Conservation (phyloP, 805 yeast species). For the Lipomyces orientalis region DNA sequence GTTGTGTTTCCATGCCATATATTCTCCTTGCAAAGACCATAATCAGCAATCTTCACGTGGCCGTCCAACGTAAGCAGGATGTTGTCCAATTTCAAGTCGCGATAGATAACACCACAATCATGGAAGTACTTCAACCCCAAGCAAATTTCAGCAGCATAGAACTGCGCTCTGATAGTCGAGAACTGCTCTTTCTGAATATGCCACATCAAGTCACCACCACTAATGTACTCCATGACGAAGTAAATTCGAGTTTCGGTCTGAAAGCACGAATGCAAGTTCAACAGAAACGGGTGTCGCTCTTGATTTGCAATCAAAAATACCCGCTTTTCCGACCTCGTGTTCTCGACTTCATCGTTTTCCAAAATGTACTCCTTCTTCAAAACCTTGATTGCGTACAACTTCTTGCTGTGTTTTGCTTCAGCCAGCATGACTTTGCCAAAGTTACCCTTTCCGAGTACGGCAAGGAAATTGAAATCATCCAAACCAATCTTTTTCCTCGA, state of each 20-base stretch:
- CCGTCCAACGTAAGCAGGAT: slow-evolving; percentile 88
- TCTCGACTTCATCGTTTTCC: slow-evolving; percentile 94
- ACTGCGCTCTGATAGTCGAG: slow-evolving; percentile 89
- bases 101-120: slow-evolving; percentile 92
- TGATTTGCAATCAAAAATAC: slow-evolving; percentile 84
- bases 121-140: slow-evolving; percentile 91
- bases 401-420: slow-evolving; percentile 80
- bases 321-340: slow-evolving; percentile 91
- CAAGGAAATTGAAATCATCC: slow-evolving; percentile 91
- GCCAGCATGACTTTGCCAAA: slow-evolving; percentile 99
- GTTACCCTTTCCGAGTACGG: slow-evolving; percentile 97
- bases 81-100: slow-evolving; percentile 95
- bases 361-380: slow-evolving; percentile 94
- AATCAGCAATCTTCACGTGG: slow-evolving; percentile 95
- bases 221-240: slow-evolving; percentile 97
- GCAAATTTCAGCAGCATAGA: slow-evolving; percentile 95
- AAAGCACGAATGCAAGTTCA: slow-evolving; percentile 91
- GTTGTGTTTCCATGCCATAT: slow-evolving; percentile 88
- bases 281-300: slow-evolving; percentile 89
- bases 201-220: slow-evolving; percentile 99
- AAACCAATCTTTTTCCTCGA: slow-evolving; percentile 67
- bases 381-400: slow-evolving; percentile 93
- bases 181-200: slow-evolving; percentile 93
- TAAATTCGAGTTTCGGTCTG: slow-evolving; percentile 97
- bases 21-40: slow-evolving; percentile 94